Conservation (phyloP, 2,329 filamentous ascomycete species). For the Verticillium albo-atrum region DNA sequence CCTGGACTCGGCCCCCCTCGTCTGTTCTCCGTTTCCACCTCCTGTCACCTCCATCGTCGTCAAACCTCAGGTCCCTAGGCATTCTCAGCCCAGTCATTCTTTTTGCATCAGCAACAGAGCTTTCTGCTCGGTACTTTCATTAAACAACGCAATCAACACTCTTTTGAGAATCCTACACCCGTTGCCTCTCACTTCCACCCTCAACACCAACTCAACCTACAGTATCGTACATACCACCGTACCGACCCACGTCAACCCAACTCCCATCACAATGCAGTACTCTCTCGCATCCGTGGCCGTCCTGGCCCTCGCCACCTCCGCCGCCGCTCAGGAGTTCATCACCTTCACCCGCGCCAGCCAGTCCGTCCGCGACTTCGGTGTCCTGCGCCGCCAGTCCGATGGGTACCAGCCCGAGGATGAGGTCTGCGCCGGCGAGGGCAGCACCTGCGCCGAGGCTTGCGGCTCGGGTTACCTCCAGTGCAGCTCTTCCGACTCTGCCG, state of each 20-base stretch:
- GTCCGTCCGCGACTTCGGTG: constrained; percentile 29
- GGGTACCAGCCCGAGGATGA: constrained; percentile 46
- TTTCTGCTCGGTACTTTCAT: background rate
- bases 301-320: constrained; percentile 12
- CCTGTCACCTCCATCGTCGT: constrained; percentile 1
- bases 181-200: background rate
- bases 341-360: constrained; percentile 31
- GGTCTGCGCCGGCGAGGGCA: constrained; percentile 39
- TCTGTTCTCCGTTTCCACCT: constrained; percentile 1
- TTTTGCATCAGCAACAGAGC: constrained; percentile 2
- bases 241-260: background rate
- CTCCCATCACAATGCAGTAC: constrained; percentile 11
- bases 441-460: constrained; percentile 52
- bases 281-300: constrained; percentile 13
- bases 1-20: background rate
- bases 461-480: constrained; percentile 46
- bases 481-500: constrained; percentile 39
- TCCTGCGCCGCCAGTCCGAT: constrained; percentile 37
- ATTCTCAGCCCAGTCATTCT: background rate
- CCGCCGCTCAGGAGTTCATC: constrained; percentile 9
- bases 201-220: background rate
- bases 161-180: background rate
- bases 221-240: background rate
- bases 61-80: background rate
- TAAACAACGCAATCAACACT: background rate